phyloP scores from a whole-genome alignment of 163 green algal species.

The Chloroidium sp. region DNA sequence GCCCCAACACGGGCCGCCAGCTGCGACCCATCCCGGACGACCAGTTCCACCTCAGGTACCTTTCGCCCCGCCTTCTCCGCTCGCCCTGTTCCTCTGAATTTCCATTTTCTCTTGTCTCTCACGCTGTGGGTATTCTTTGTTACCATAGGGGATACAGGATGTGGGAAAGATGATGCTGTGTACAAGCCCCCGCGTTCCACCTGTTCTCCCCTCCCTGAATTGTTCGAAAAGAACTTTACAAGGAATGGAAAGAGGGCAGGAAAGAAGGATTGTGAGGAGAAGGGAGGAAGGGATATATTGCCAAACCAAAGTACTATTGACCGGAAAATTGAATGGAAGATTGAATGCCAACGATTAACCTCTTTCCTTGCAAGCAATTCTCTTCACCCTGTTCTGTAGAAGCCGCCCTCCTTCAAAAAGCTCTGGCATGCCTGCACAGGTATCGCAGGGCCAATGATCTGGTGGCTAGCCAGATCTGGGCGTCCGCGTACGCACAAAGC shows the following conservation, averaged over 20 bases:
- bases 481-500: not conserved
- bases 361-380: not conserved
- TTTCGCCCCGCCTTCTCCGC: not conserved
- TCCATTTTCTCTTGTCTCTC: no score
- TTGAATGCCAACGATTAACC: not conserved
- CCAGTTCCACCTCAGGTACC: not conserved
- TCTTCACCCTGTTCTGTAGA: not conserved
- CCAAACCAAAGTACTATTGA: not conserved
- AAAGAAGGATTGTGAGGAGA: not conserved
- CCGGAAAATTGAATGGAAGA: not conserved
- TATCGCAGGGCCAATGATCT: not conserved
- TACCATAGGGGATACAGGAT: no score
- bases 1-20: not conserved
- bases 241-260: not conserved
- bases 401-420: not conserved
- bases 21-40: not conserved
- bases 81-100: no score
- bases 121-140: no score
- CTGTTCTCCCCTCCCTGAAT: not conserved
- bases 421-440: not conserved
- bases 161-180: no score
- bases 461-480: not conserved
- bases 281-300: not conserved
- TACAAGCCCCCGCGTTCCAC: no score
- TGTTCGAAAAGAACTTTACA: not conserved